Base-by-base conservation (phyloP, 225 moss, liverwort and hornwort genomes). In the Sphagnum tenellum region DNA sequence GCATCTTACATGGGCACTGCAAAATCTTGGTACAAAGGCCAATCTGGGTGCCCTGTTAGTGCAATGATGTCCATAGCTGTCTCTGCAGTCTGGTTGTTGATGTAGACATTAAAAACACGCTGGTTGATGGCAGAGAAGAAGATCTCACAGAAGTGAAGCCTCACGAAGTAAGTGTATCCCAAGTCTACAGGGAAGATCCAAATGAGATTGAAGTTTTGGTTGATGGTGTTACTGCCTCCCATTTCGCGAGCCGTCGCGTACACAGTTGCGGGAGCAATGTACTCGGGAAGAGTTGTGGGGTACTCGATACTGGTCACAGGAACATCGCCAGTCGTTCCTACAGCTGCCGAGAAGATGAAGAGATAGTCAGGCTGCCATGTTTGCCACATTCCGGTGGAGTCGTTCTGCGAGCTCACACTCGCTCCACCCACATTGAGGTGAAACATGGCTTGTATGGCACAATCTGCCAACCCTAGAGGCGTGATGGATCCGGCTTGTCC, bases 371-470 rank as follows among this genome's bases (percentile, higher is more conserved):
- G 0, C 0, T 66, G 65, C 94, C 94, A 94, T 48, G 4, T 76
- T 48, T 77, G 75, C 73, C 68, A 82, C 66, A 82, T 57, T 44
- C 71, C 71, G 0, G 47, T 0, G 1, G 94, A 85, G 48, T 94
- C 94, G 45, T 87, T 80, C 3, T 4, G 53, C 0, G 94, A 58
- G 2, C 57, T 3, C 7, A 94, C 72, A 1, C 4, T 7, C 0
- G 0, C 2, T 4, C 91, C 94, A 8, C 94, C 94, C 0, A 94
- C 89, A 55, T 94, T 94, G 59, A 91, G 71, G 63, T 91, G 82
- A 48, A 74, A 91, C 83, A 94, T 74, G 71, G 78, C 83, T 73
- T 94, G 71, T 44, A 89, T 50, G 0, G 83, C 89, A 4, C 66
- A 77, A 10, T 11, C 7, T n/a, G 67, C 46, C 55, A 71, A 62